phyloP scores from a whole-genome alignment of 176 grass and related monocot species.

The Typha latifolia region DNA sequence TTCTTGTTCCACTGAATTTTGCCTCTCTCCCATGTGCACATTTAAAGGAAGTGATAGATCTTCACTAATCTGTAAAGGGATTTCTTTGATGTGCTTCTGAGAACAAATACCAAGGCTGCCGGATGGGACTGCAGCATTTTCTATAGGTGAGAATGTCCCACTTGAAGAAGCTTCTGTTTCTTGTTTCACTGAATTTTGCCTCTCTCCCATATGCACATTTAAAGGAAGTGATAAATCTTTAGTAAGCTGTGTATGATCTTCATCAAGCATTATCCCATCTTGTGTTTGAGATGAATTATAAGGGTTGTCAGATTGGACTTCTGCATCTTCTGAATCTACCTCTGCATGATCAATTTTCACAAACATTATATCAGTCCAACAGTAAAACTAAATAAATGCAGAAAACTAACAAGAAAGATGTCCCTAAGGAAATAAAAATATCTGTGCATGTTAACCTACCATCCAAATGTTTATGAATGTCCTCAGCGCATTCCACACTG shows the following conservation, averaged over 20 bases:
- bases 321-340: conserved; percentile 36
- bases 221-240: conserved; percentile 23
- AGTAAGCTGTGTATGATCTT: conserved; percentile 18
- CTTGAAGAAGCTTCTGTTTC: conserved; percentile 30
- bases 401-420: conserved; percentile 13
- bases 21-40: conserved; percentile 16
- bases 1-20: conserved; percentile 22
- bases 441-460: conserved; percentile 19
- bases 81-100: conserved; percentile 15
- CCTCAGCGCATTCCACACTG: conserved; percentile 13
- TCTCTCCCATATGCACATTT: conserved; percentile 13
- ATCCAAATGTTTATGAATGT: conserved; percentile 11
- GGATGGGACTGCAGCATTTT: conserved; percentile 20
- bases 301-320: conserved; percentile 4
- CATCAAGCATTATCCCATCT: conserved; percentile 15
- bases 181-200: conserved; percentile 16
- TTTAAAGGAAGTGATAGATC: conserved; percentile 17
- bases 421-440: background rate
- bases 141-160: conserved; percentile 20
- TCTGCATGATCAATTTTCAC: conserved; percentile 24
- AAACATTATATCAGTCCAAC: conserved; percentile 11
- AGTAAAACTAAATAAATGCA: conserved; percentile 12
- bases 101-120: conserved; percentile 8
- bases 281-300: conserved; percentile 21
- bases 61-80: conserved; percentile 18